Evolutionary conservation across 306 rosid genomes (phyloP).

Genomic region (Datisca glomerata): DNA sequence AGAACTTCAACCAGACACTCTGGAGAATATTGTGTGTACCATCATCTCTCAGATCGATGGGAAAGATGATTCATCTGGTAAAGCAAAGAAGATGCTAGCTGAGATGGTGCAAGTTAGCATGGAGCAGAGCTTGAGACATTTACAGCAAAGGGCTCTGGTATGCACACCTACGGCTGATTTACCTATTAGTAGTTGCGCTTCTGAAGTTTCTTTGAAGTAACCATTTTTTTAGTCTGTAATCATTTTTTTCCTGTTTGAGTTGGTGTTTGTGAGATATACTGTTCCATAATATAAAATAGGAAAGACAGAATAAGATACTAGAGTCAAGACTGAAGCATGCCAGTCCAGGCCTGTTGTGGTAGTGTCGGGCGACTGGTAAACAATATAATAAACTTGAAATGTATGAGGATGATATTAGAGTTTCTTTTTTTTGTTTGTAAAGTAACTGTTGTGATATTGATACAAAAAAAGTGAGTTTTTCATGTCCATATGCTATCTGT

Average conservation of each 20-base stretch:
- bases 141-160: constrained; percentile 86
- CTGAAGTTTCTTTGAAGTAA: constrained; percentile 77
- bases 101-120: constrained; percentile 99
- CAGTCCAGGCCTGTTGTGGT: constrained; percentile 79
- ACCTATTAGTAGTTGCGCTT: constrained; percentile 50
- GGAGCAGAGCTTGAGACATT: constrained; percentile 91
- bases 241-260: constrained; percentile 3
- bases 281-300: too few species aligned
- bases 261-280: constrained; percentile 38
- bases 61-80: constrained; percentile 70
- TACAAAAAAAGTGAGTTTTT: constrained; percentile 17
- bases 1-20: constrained; percentile 75
- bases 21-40: constrained; percentile 77
- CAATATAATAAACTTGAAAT: constrained; percentile 48
- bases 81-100: constrained; percentile 90
- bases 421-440: constrained; percentile 42
- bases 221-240: constrained; percentile 13
- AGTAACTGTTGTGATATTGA: constrained; percentile 31
- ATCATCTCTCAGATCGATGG: constrained; percentile 88
- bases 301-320: constrained; percentile 13
- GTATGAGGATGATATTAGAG: constrained; percentile 17
- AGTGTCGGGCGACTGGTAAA: constrained; percentile 79
- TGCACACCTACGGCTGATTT: constrained; percentile 80
- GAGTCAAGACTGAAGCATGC: constrained; percentile 49
- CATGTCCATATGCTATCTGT: too few species aligned